Evolutionary conservation across 1,139 yeast genomes (phyloP), one percentile per base, ranked within the genome.

Genomic region (Kodamaea fungicola): DNA sequence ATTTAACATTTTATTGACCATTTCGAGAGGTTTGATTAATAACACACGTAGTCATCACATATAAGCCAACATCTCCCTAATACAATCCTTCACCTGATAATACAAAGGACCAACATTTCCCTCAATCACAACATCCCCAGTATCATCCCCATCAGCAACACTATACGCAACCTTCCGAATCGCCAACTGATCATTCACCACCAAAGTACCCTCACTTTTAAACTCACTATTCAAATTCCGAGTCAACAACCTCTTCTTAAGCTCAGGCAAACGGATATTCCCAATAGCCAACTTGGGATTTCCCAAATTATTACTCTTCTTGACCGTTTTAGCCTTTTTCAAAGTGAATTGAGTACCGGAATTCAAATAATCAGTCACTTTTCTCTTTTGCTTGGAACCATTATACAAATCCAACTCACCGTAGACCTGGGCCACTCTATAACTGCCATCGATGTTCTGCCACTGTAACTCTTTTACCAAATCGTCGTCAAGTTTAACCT

Each of bases 121-220:
- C 50, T 92, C 96, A 21, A 94, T 80, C 7, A 83, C 68, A 13
- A 94, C 76, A 53, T 84, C 84, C 30, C 97, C 96, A 34, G 89
- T 89, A 36, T 69, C 76, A 34, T 71, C 76, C 23, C 63, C 61
- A 38, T 67, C 74, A 7, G 53, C 45, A 10, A 58, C 53, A 19
- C 67, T 61, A 44, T 65, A 64, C 7, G 78, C 76, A 3, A 85
- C 72, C 57, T 92, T 90, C 41, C 88, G 68, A 7, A 92, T 78
- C 1, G 90, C 83, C 21, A 92, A 76, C 39, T 67, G 67, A 42
- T 84, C 86, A 52, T 90, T 90, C 28, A 95, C 85, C 7, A 90
- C 95, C 36, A 92, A 65, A 0, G 90, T 81, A 56, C 97, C 98
- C 56, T 89, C 97, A 39, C 97, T 94, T 54, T 85, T 80, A 57